Evolutionary conservation across 2,329 filamentous ascomycete genomes (phyloP).

Genomic region (Fusarium chlamydosporum): DNA sequence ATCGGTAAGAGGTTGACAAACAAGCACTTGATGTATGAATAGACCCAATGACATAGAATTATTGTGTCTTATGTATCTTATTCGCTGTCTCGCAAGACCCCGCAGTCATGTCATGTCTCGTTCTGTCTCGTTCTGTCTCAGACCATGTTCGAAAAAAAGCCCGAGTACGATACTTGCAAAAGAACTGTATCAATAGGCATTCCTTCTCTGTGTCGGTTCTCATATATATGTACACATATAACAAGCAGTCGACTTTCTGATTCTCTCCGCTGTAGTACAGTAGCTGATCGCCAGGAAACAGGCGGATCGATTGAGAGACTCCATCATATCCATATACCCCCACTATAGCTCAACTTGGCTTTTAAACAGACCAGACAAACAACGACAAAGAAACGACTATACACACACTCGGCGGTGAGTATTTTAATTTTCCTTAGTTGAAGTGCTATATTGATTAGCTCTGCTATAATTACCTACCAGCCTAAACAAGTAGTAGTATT

Average conservation of each 20-base stretch:
- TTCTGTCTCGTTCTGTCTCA: constrained; percentile 4
- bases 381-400: not conserved
- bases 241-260: not conserved
- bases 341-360: constrained; percentile 28
- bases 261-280: not conserved
- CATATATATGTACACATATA: not conserved
- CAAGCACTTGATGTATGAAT: constrained; percentile 2
- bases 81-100: constrained; percentile 29
- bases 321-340: constrained; percentile 8
- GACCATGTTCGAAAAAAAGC: not conserved
- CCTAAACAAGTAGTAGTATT: not conserved
- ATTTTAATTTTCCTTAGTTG: not conserved
- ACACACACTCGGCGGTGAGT: constrained; percentile 9
- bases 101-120: constrained; percentile 37
- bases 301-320: not conserved
- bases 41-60: constrained; percentile 14
- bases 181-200: not conserved
- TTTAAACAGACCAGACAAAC: not conserved
- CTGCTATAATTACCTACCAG: not conserved
- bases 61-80: constrained; percentile 1
- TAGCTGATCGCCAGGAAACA: not conserved
- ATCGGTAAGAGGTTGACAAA: constrained; percentile 1
- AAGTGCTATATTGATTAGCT: not conserved
- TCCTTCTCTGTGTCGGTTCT: not conserved
- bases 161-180: not conserved